Evolutionary conservation across 2,329 filamentous ascomycete genomes (phyloP).

Genomic region (Pseudogymnoascus sp.): DNA sequence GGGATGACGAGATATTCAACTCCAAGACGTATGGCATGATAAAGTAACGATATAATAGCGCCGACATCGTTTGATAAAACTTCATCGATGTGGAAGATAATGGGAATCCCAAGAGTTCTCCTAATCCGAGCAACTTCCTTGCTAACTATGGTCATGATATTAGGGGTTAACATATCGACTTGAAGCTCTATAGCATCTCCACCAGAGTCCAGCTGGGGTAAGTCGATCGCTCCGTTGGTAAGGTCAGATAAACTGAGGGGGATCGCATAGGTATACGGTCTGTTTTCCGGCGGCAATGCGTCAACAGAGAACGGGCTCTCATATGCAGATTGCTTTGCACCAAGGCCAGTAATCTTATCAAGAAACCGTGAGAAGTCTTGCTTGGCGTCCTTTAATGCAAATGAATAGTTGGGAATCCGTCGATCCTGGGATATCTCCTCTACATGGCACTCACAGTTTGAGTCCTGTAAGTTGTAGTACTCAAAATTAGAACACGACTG

Average conservation of each 20-base stretch:
- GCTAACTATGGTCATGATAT: constrained; percentile 40
- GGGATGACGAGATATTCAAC: constrained; percentile 50
- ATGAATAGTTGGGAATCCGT: constrained; percentile 36
- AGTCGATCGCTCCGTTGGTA: constrained; percentile 39
- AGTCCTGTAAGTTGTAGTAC: constrained; percentile 47
- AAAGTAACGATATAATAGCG: constrained; percentile 34
- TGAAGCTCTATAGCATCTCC: constrained; percentile 53
- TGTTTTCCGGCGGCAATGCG: constrained; percentile 49
- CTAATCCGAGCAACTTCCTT: constrained; percentile 49
- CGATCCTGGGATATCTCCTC: constrained; percentile 33
- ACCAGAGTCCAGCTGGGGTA: constrained; percentile 46
- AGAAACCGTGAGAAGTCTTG: constrained; percentile 53
- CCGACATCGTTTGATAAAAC: not conserved
- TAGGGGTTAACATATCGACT: constrained; percentile 47
- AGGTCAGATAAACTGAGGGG: constrained; percentile 52
- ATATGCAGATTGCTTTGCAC: constrained; percentile 41
- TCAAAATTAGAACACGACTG: constrained; percentile 54
- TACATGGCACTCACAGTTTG: constrained; percentile 28
- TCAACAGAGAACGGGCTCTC: constrained; percentile 53
- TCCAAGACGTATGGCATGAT: constrained; percentile 55
- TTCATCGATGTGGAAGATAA: constrained; percentile 49
- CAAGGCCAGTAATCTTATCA: constrained; percentile 46
- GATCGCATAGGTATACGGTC: constrained; percentile 58
- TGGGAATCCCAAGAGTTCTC: constrained; percentile 45
- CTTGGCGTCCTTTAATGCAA: constrained; percentile 43